Evolutionary conservation across 805 yeast species (phyloP), one percentile per base, ranked within the genome.

Genomic region (Kazachstania psychrophila): DNA sequence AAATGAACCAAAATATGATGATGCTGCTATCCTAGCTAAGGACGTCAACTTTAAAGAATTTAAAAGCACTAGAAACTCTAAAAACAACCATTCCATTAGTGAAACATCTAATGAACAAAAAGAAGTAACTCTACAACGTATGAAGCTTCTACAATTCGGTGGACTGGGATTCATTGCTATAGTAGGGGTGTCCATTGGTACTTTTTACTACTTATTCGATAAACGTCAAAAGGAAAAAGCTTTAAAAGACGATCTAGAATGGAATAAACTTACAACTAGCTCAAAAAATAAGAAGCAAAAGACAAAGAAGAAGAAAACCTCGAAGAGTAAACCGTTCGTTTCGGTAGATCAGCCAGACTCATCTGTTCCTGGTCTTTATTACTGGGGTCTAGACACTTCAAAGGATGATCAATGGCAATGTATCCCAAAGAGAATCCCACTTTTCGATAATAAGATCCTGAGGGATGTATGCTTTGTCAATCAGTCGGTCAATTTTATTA

Each of bases 381-480:
- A 72, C 12, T 77, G 84, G 71, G 89, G 88, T 34, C 69, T 66
- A 56, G 10, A 52, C 71, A 20, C 63, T 67, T n/a, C 29, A 13
- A 22, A 36, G 4, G 29, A 46, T 51, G 19, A 44, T 49, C 15
- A 48, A 48, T 23, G 64, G 66, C 33, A 44, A 54, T 16, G 24
- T 19, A 28, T 70, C 6, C 94, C 95, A 3, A 55, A 68, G 20
- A 66, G 94, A 49, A 58, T 81, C 5, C 61, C 67, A 1, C 70
- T 67, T 45, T 86, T 89, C 48, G 85, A 86, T 51, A 70, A 71
- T 27, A 68, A 69, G 60, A 48, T 64, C 12, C 57, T 85, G 22
- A 65, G 69, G 32, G 79, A 75, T 49, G 73, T 88, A 4, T 62
- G 66, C 15, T 51, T 85, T 2, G 64, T 68, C 17, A 55, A 64